Evolutionary conservation across 345 rosid genomes (phyloP), one percentile per base, ranked within the genome.

Genomic region (Gossypium herbaceum): DNA sequence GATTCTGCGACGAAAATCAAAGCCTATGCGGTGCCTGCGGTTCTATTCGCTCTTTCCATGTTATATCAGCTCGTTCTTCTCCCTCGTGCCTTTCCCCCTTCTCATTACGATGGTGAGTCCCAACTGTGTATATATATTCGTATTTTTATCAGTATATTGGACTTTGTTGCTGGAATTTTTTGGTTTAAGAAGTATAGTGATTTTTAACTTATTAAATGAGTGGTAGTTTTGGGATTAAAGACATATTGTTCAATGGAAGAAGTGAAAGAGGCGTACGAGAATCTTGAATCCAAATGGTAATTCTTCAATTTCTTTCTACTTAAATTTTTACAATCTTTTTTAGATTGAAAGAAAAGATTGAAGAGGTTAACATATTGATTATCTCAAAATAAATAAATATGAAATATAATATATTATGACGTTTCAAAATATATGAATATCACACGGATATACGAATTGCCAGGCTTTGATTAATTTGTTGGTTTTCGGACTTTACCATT

Each of bases 11-110:
- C 68, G 25, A 71, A 67, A 50, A 51, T 86, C 80, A 92, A 80
- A 75, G 92, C 90, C 17, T 94, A 94, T 78, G 80, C 85, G 9
- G 78, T 80, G 66, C 98, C 98, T 2, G 75, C 88, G 25, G 10
- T 86, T 59, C 90, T 94, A 58, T 85, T 92, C 80, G 39, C 77
- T 25, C 85, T 87, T 65, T 81, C 90, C 57, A 68, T 94, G 78
- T 80, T 91, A 79, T 94, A 86, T 77, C 98, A 94, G 86, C 89
- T 92, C 41, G 73, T 86, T 75, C 82, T 92, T 78, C 87, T 92
- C 71, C 98, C 97, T 65, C 87, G 85, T 68, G 81, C 89, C 54
- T 94, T 87, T 76, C 95, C 97, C 76, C 81, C 82, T 68, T 86
- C 95, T 69, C 93, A 92, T 82, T 92, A 94, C 85, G 93, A 92